Percentiles rank a stretch among this genome's conserved stretches.
Conservation (phyloP, 345 rosid genomes). For the Punica granatum region DNA sequence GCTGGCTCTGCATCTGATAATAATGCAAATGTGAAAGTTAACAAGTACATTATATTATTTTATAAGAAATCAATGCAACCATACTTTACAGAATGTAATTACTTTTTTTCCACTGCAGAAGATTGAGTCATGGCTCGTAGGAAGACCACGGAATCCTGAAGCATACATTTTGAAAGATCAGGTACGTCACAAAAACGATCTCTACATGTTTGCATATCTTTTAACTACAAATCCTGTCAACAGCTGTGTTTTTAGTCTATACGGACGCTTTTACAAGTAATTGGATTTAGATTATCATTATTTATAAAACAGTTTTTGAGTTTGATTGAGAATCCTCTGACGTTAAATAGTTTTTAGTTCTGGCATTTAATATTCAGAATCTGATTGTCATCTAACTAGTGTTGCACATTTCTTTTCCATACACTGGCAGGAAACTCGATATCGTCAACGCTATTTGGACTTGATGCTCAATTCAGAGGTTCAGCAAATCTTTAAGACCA, state of each 20-base stretch:
- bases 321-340: no score
- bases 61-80: background rate
- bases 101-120: slow-evolving; percentile 33
- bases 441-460: slow-evolving; percentile 92
- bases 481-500: slow-evolving; percentile 62
- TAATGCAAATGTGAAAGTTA: slow-evolving; percentile 41
- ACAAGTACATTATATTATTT: slow-evolving; percentile 4
- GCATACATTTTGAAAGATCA: slow-evolving; percentile 78
- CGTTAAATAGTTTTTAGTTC: background rate
- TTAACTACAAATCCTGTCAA: background rate
- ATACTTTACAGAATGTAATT: background rate
- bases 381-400: background rate
- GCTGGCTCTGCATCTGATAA: slow-evolving; percentile 37
- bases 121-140: slow-evolving; percentile 62
- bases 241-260: background rate
- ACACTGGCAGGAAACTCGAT: slow-evolving; percentile 69
- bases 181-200: slow-evolving; percentile 31
- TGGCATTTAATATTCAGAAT: background rate
- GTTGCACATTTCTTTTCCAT: background rate
- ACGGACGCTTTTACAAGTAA: no score
- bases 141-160: slow-evolving; percentile 73
- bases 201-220: background rate
- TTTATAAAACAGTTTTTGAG: no score
- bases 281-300: background rate
- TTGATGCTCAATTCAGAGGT: slow-evolving; percentile 75